Evolutionary conservation across 116 monocot species (phyloP).

Genomic region (Papilionanthe hybrid): DNA sequence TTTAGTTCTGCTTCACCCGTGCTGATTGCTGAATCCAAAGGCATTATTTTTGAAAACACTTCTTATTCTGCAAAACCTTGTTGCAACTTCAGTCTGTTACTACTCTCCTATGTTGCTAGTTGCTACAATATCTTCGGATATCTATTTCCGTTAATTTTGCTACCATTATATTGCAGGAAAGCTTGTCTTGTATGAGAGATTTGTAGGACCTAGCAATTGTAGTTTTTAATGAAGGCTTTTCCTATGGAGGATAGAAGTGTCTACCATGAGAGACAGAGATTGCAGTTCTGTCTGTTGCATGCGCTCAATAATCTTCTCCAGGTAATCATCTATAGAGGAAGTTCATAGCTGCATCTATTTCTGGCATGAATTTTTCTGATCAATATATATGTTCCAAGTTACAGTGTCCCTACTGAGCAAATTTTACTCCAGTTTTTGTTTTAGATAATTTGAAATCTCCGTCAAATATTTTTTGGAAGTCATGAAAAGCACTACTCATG

Average conservation of each 20-base stretch:
- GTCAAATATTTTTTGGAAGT: not conserved
- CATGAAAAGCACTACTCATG: not conserved
- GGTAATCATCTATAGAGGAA: conserved; percentile 19
- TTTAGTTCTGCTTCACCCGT: not conserved
- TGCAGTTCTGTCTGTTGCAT: conserved; percentile 75
- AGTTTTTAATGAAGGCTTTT: not conserved
- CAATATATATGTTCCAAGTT: not conserved
- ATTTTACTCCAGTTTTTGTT: not conserved
- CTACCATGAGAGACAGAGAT: conserved; percentile 59
- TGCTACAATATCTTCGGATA: not conserved
- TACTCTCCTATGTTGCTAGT: not conserved
- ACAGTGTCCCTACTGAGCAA: not conserved
- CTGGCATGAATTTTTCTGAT: not conserved
- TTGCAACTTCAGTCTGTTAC: not conserved
- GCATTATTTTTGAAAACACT: not conserved
- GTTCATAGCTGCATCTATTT: not conserved
- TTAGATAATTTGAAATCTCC: not conserved
- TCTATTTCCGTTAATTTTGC: not conserved
- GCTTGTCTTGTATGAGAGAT: not conserved
- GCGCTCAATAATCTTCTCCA: conserved; percentile 86
- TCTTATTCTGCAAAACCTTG: not conserved
- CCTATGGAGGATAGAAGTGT: conserved; percentile 22
- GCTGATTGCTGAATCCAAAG: not conserved
- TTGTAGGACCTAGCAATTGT: not conserved
- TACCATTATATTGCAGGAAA: not conserved